Evolutionary conservation across 2,329 filamentous ascomycete species (phyloP), one percentile per base, ranked within the genome.

Genomic region (Colletotrichum sp.): DNA sequence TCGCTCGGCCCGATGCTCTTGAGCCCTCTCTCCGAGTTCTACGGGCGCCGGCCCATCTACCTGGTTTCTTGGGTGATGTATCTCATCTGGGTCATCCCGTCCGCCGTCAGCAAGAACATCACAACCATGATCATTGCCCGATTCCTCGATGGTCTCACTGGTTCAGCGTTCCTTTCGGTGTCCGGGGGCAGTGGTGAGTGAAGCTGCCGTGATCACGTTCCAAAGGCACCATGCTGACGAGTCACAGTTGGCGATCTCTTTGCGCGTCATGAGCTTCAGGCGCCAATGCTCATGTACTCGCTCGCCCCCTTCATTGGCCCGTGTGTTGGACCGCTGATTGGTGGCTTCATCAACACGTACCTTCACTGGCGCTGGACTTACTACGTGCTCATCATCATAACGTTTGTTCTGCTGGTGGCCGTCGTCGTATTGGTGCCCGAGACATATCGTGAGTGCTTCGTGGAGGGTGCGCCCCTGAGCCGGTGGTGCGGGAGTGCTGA

Each of bases 341-440:
- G 94, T 11, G 95, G 95, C 9, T 95, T 97, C 82, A 95, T 98
- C 81, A 96, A 96, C 81, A 90, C 93, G 77, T 91, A 93, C 78
- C 89, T 88, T 5, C 85, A 86, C 70, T 98, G 95, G 93, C 87
- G 94, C 66, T 97, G 94, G 94, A 94, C 93, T 0, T 96, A 97
- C 82, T 98, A 96, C 80, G 88, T 95, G 6, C 86, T 98, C 73
- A 84, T 98, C 65, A 97, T 98, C 65, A 98, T 95, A 95, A 88
- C 92, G 3, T 90, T 87, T n/a, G 83, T 87, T 9, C 83, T 95
- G 78, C 87, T 95, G 64, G 80, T 88, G 13, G 84, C 91, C 73
- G 92, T 98, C 66, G 80, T 92, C 38, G 80, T 95, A 38, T 86
- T 95, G 57, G 95, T 98, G 4, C 96, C 95, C 7, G 95, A 98